A percentile compares a stretch with the other conserved stretches of the same genome.
Conservation (phyloP, 2,329 filamentous ascomycete genomes). For the Didymella glomerata region DNA sequence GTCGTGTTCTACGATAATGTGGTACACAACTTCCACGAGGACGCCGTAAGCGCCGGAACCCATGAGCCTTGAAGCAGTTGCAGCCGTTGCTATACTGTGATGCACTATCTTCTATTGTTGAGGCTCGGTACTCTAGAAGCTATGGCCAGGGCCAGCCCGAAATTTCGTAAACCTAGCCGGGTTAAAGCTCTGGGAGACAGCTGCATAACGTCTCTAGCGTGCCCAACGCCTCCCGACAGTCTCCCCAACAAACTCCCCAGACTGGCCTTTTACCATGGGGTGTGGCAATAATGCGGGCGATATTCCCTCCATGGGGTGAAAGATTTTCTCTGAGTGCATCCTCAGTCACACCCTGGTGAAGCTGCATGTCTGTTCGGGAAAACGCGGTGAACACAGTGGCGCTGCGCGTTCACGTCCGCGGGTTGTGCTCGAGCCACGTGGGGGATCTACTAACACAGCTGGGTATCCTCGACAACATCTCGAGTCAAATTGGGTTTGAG, state of each 20-base stretch:
- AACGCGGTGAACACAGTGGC: conserved; percentile 17
- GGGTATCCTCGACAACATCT: conserved; percentile 22
- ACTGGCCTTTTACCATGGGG: conserved; percentile 22
- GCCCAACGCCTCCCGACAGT: conserved; percentile 26
- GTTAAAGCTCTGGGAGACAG: conserved; percentile 27
- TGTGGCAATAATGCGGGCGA: conserved; percentile 30
- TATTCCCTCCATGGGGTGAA: conserved; percentile 15
- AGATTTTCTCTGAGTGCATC: conserved; percentile 4
- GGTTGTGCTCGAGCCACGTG: conserved; percentile 18
- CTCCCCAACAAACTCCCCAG: conserved; percentile 37
- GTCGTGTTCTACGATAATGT: conserved; percentile 8
- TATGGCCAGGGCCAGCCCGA: conserved; percentile 26
- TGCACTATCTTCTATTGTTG: conserved; percentile 44
- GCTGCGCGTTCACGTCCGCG: conserved; percentile 19
- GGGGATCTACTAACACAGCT: conserved; percentile 24
- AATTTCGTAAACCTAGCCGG: conserved; percentile 30
- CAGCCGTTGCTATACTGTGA: conserved; percentile 5
- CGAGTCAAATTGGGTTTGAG: conserved; percentile 10
- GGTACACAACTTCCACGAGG: conserved; percentile 3
- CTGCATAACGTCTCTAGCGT: conserved; percentile 23
- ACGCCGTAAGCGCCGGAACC: not conserved
- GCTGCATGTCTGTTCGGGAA: conserved; percentile 12
- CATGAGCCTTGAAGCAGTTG: not conserved
- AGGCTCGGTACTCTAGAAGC: conserved; percentile 23
- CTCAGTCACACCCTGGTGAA: conserved; percentile 2